These are phyloP conservation scores for Microthyrium microscopicum DNA, from an alignment of 2,329 filamentous ascomycete genomes.

Conservation along the genomic window DNA sequence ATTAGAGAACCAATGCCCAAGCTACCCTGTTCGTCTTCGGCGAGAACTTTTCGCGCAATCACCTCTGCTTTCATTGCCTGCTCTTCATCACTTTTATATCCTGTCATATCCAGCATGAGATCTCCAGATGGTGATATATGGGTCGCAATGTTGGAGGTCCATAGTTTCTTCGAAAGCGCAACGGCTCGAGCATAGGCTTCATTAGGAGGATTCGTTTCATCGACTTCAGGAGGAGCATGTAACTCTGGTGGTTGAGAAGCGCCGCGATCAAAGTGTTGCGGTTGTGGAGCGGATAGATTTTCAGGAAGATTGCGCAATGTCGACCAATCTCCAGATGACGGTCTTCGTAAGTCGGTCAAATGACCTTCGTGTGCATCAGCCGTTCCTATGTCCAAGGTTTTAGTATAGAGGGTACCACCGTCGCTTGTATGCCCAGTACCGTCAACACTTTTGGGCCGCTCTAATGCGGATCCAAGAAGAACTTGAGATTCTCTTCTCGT, in stretches of 20 bases:
- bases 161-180: constrained; percentile 71
- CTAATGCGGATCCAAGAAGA: neutral
- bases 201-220: constrained; percentile 38
- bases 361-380: neutral
- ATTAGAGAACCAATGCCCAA: constrained; percentile 95
- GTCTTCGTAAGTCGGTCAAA: no score
- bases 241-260: constrained; percentile 4
- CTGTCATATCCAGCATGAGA: constrained; percentile 95
- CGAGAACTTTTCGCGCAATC: constrained; percentile 80
- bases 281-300: no score
- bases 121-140: constrained; percentile 87
- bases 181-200: constrained; percentile 74
- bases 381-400: no score
- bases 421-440: neutral
- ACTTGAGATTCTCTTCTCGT: constrained; percentile 3
- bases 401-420: no score
- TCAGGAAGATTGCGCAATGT: constrained; percentile 14
- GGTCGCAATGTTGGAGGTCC: constrained; percentile 79
- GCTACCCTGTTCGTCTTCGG: constrained; percentile 77
- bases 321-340: constrained; percentile 8
- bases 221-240: neutral
- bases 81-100: constrained; percentile 87
- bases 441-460: neutral
- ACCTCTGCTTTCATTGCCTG: constrained; percentile 83
- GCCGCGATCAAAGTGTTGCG: constrained; percentile 15